These are phyloP conservation scores for Pyrenophora seminiperda DNA, from an alignment of 2,329 filamentous ascomycete species.

Conservation along the genomic window DNA sequence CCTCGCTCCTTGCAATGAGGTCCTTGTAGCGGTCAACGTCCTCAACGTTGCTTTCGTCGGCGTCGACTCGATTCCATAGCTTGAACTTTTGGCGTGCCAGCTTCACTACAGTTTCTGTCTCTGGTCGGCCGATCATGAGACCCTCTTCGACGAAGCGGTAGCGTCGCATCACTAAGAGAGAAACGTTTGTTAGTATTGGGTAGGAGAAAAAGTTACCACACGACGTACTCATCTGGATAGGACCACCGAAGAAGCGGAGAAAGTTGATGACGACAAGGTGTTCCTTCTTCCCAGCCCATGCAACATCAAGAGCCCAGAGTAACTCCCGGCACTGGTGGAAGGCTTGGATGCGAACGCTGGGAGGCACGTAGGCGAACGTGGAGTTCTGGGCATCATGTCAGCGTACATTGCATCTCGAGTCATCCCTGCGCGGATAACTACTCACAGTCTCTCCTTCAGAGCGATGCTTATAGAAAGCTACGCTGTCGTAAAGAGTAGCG, in stretches of 20 bases:
- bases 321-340: constrained; percentile 36
- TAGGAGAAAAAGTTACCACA: background rate
- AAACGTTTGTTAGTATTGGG: background rate
- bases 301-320: constrained; percentile 43
- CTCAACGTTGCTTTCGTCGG: background rate
- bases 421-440: background rate
- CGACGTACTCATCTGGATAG: constrained; percentile 8
- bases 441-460: constrained; percentile 39
- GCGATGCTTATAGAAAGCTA: constrained; percentile 45
- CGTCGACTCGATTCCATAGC: constrained; percentile 3
- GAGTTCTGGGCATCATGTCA: constrained; percentile 23
- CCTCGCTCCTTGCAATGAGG: background rate
- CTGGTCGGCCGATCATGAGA: constrained; percentile 1
- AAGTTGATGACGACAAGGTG: constrained; percentile 5
- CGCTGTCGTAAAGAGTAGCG: constrained; percentile 39
- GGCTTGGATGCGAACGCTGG: constrained; percentile 25
- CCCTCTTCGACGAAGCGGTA: constrained; percentile 14
- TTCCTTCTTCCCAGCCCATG: background rate
- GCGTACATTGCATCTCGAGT: background rate
- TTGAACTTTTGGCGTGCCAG: background rate
- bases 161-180: constrained; percentile 8
- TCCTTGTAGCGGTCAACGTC: background rate
- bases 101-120: background rate
- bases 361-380: constrained; percentile 40
- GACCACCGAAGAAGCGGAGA: constrained; percentile 6